Percentiles rank a stretch among this genome's conserved stretches.
phyloP scores from a whole-genome alignment of 2,329 filamentous ascomycete genomes.

The Fusarium liriodendri region DNA sequence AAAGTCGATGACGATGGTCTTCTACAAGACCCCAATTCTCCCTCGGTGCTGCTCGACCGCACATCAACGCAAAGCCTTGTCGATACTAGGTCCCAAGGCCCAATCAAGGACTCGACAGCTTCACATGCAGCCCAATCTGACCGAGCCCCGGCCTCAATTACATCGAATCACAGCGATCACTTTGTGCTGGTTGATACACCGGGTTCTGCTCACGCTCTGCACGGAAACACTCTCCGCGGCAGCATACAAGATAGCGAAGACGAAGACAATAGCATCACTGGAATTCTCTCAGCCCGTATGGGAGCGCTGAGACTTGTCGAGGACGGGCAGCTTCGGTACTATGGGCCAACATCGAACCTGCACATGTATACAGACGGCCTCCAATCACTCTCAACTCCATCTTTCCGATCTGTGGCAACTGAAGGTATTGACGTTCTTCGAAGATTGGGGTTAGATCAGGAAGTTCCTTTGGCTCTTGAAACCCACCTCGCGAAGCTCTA shows the following conservation, averaged over 20 bases:
- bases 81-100: not conserved
- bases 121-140: too few species aligned
- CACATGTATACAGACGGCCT: slow-evolving; percentile 2
- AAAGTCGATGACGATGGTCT: not conserved
- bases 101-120: not conserved
- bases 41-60: not conserved
- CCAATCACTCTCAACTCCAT: slow-evolving; percentile 3
- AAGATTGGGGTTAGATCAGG: slow-evolving; percentile 20
- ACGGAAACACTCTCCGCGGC: not conserved
- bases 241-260: not conserved
- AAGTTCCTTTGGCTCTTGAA: slow-evolving; percentile 23
- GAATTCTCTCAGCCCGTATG: slow-evolving; percentile 25
- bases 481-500: slow-evolving; percentile 36
- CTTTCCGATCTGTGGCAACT: not conserved
- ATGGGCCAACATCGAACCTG: slow-evolving; percentile 35
- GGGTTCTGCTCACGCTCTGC: too few species aligned
- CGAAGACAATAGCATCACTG: slow-evolving; percentile 9
- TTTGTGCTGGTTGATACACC: not conserved
- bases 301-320: slow-evolving; percentile 22
- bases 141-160: not conserved
- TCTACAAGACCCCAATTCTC: not conserved
- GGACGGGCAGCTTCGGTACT: slow-evolving; percentile 33
- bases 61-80: not conserved
- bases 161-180: not conserved
- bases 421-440: not conserved